Conservation (phyloP, 257 asterid genomes). For the Lantana camara region DNA sequence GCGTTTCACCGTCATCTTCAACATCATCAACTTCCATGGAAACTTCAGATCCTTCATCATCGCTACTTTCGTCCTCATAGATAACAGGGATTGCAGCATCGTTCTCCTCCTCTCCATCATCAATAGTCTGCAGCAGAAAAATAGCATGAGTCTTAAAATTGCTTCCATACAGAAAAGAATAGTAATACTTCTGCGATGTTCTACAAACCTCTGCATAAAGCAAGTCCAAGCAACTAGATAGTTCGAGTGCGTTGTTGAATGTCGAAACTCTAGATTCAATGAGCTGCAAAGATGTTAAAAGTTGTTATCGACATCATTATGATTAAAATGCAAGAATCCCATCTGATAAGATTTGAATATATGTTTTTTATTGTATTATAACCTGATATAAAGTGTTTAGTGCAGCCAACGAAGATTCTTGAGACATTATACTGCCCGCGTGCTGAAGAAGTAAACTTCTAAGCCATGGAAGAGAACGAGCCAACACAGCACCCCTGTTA, state of each 20-base stretch:
- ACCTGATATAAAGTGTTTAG: slow-evolving; percentile 92
- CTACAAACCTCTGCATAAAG: slow-evolving; percentile 71
- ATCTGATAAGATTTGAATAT: no score
- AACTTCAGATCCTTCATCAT: slow-evolving; percentile 55
- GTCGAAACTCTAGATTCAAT: slow-evolving; percentile 88
- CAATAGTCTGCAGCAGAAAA: slow-evolving; percentile 49
- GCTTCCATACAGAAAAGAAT: background rate
- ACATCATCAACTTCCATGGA: slow-evolving; percentile 68
- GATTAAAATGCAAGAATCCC: background rate
- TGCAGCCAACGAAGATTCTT: slow-evolving; percentile 77
- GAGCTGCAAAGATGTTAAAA: slow-evolving; percentile 51
- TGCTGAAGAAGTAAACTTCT: slow-evolving; percentile 83
- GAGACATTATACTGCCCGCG: slow-evolving; percentile 84
- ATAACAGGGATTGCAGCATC: slow-evolving; percentile 46
- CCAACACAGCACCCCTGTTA: slow-evolving; percentile 88
- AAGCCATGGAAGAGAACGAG: slow-evolving; percentile 96
- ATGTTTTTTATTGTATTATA: no score
- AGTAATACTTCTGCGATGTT: background rate
- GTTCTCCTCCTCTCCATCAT: slow-evolving; percentile 59
- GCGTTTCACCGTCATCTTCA: slow-evolving; percentile 43
- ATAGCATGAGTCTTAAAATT: no score
- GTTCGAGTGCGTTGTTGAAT: slow-evolving; percentile 54
- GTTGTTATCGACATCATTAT: background rate
- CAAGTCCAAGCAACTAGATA: slow-evolving; percentile 77
- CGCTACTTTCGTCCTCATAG: slow-evolving; percentile 65